Evolutionary conservation across 305 asterid genomes (phyloP).

Genomic region (Fraxinus albicans): DNA sequence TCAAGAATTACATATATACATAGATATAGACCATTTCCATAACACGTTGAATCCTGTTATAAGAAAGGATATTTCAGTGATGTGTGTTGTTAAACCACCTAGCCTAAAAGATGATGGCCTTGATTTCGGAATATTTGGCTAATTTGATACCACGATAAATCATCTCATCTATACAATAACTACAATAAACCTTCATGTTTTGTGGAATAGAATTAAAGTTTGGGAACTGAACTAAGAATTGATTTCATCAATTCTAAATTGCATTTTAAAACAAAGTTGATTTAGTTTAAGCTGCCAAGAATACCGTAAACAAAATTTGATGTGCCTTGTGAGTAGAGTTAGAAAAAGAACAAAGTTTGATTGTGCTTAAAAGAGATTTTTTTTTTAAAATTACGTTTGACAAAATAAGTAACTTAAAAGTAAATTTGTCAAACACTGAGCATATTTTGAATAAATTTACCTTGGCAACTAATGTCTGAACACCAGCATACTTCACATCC

Average conservation of each 20-base stretch:
- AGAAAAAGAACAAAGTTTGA: not conserved
- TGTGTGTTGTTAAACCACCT: not conserved
- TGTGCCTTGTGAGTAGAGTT: not conserved
- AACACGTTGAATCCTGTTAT: not conserved
- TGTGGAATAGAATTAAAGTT: not conserved
- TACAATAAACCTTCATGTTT: not conserved
- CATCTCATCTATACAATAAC: not conserved
- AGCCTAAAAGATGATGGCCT: not conserved
- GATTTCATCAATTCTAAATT: not conserved
- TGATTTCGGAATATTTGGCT: not conserved
- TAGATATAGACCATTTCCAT: not conserved
- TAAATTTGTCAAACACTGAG: not conserved
- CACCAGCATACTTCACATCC: slow-evolving; percentile 99
- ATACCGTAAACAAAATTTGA: not conserved
- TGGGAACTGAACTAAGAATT: not conserved
- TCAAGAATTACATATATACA: not conserved
- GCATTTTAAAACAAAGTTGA: not conserved
- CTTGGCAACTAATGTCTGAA: slow-evolving; percentile 89
- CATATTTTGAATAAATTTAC: slow-evolving; percentile 27
- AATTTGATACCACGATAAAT: not conserved
- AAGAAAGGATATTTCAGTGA: not conserved
- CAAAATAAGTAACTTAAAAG: slow-evolving; percentile 1
- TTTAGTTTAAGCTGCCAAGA: not conserved
- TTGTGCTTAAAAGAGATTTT: not conserved
- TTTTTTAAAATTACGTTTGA: not conserved